Percentiles rank a stretch among this genome's conserved stretches.
These are phyloP conservation scores for Thuja plicata DNA, from an alignment of 83 land plant species.

Conservation along the genomic window DNA sequence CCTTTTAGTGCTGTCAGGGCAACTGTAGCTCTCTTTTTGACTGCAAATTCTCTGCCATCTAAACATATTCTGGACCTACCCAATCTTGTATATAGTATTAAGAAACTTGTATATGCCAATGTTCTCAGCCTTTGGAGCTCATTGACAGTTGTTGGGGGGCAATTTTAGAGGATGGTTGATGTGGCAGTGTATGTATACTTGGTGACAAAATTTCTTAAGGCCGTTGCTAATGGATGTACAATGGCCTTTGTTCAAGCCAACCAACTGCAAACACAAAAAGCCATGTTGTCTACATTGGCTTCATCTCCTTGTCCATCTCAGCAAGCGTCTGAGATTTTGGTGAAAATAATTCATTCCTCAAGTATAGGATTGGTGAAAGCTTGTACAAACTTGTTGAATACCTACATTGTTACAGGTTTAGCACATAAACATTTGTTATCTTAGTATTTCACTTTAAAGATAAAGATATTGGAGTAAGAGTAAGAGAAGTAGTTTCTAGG, in stretches of 20 bases:
- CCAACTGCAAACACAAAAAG: slow-evolving; percentile 31
- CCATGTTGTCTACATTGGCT: slow-evolving; percentile 28
- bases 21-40: slow-evolving; percentile 30
- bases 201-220: slow-evolving; percentile 37
- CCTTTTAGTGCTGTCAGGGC: slow-evolving; percentile 2
- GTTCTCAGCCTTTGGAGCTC: no score
- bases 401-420: no score
- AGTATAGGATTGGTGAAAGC: no score
- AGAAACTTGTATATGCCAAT: no score
- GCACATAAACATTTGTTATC: no score
- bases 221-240: slow-evolving; percentile 32
- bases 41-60: slow-evolving; percentile 35
- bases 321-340: slow-evolving; percentile 48
- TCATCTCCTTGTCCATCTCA: slow-evolving; percentile 58
- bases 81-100: no score
- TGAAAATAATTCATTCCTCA: no score
- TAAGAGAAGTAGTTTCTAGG: no score
- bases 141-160: slow-evolving; percentile 3
- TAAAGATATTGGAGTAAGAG: no score
- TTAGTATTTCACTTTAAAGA: no score
- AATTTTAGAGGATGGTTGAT: slow-evolving; percentile 18
- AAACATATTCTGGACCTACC: slow-evolving; percentile 1
- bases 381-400: no score
- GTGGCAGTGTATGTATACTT: slow-evolving; percentile 46
- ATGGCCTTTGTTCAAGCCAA: slow-evolving; percentile 45